These are phyloP conservation scores for Leptodermis oblonga DNA, from an alignment of 257 asterid genomes.

Conservation along the genomic window DNA sequence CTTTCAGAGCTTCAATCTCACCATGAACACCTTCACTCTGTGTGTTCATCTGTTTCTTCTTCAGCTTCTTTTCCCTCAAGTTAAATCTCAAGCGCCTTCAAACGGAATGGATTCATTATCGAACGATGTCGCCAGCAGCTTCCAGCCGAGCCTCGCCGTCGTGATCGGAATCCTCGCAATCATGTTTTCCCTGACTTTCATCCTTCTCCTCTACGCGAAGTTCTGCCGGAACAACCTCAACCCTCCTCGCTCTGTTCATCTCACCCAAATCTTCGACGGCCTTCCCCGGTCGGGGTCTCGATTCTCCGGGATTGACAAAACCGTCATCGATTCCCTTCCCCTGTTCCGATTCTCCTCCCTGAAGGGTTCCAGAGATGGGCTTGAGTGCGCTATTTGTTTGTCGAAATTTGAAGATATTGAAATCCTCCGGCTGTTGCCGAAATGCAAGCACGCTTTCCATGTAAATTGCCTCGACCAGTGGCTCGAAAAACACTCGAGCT, in stretches of 20 bases:
- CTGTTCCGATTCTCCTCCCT: conserved; percentile 32
- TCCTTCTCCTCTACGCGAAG: conserved; percentile 74
- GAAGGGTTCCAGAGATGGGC: conserved; percentile 31
- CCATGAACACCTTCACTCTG: conserved; percentile 21
- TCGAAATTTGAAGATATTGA: conserved; percentile 34
- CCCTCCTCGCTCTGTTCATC: conserved; percentile 8
- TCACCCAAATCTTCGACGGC: conserved; percentile 33
- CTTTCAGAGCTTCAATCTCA: conserved; percentile 15
- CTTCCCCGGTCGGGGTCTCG: conserved; percentile 26
- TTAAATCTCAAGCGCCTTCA: conserved; percentile 28
- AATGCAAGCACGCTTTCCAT: conserved; percentile 37
- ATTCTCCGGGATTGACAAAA: conserved; percentile 31
- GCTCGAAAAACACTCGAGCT: conserved; percentile 40
- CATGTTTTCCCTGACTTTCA: conserved; percentile 59
- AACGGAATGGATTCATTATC: conserved; percentile 12
- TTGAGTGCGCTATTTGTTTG: conserved; percentile 34
- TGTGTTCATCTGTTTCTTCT: conserved; percentile 25
- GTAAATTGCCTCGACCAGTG: conserved; percentile 33
- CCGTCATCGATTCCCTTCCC: conserved; percentile 33
- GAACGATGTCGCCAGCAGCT: conserved; percentile 31
- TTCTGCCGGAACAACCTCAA: conserved; percentile 48
- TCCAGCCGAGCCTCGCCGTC: conserved; percentile 70
- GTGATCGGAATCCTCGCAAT: conserved; percentile 61
- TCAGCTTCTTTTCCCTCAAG: conserved; percentile 21
- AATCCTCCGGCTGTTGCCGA: conserved; percentile 33